These are phyloP conservation scores for Primulina tabacum DNA, from an alignment of 257 asterid genomes.

Conservation along the genomic window DNA sequence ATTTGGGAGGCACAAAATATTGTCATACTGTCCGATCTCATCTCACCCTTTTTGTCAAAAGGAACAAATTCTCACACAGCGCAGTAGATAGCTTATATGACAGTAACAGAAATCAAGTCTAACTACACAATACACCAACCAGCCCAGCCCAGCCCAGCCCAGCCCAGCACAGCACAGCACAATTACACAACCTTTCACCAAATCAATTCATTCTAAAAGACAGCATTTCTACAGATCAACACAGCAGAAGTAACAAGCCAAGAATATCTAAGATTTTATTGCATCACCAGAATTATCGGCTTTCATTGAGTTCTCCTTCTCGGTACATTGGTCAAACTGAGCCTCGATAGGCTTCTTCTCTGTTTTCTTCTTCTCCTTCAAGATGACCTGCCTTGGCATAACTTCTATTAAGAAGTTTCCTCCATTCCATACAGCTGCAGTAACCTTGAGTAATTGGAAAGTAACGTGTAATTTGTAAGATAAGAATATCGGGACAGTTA, in stretches of 20 bases:
- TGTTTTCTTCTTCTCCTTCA: slow-evolving; percentile 74
- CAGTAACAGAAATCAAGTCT: background rate
- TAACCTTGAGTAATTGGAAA: slow-evolving; percentile 83
- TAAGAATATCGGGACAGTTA: slow-evolving; percentile 84
- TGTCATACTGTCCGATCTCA: background rate
- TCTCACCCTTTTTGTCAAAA: background rate
- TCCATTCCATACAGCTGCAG: slow-evolving; percentile 90
- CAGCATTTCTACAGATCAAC: background rate
- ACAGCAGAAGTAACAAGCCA: background rate
- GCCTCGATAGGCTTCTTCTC: slow-evolving; percentile 45
- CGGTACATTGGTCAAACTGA: slow-evolving; percentile 23
- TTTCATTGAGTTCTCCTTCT: slow-evolving; percentile 16
- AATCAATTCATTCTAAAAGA: background rate
- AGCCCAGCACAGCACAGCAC: background rate
- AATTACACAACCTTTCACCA: background rate
- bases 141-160: too few relatives aligned
- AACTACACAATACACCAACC: background rate
- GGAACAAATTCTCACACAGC: background rate
- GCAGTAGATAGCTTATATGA: background rate
- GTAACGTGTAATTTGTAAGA: slow-evolving; percentile 62
- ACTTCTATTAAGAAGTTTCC: slow-evolving; percentile 91
- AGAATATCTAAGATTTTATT: slow-evolving; percentile 20
- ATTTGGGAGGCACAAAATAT: background rate
- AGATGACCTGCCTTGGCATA: slow-evolving; percentile 88
- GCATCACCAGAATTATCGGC: slow-evolving; percentile 25